A percentile compares a stretch with the other conserved stretches of the same genome.
These are phyloP conservation scores for Pyrus betulifolia DNA, from an alignment of 306 rosid species.

Conservation along the genomic window DNA sequence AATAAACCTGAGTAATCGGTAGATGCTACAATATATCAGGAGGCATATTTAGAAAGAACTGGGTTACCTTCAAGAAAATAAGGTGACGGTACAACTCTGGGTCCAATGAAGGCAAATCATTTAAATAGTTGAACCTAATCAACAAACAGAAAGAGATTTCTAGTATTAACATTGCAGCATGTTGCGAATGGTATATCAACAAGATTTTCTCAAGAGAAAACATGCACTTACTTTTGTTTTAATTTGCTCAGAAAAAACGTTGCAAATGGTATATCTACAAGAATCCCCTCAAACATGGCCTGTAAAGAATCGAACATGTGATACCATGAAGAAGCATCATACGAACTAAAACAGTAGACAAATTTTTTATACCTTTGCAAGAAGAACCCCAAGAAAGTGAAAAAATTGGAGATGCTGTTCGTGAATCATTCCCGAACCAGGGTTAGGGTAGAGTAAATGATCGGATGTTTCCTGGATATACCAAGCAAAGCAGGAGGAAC, in stretches of 20 bases:
- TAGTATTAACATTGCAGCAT: constrained; percentile 7
- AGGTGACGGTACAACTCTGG: constrained; percentile 96
- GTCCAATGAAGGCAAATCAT: constrained; percentile 94
- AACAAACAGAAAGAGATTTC: neutral
- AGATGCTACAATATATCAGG: neutral
- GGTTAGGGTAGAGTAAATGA: constrained; percentile 95
- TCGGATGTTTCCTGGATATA: constrained; percentile 76
- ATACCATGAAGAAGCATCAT: neutral
- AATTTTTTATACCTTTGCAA: constrained; percentile 66
- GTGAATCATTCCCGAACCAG: constrained; percentile 98
- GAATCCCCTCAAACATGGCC: constrained; percentile 99
- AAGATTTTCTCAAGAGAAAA: neutral
- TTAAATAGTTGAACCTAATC: constrained; percentile 84
- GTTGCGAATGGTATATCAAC: neutral
- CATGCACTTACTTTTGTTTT: constrained; percentile 74
- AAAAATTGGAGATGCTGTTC: constrained; percentile 98
- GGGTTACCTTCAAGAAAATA: constrained; percentile 77
- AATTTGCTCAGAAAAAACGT: constrained; percentile 94
- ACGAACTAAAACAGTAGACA: neutral
- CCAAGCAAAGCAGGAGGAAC: constrained; percentile 20
- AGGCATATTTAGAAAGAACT: neutral
- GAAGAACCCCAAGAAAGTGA: constrained; percentile 91
- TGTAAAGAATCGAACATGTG: constrained; percentile 23
- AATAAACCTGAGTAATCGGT: neutral
- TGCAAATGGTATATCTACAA: constrained; percentile 95